Evolutionary conservation across 495 filamentous ascomycete species (phyloP), one percentile per base, ranked within the genome.

Genomic region (Trichoderma erinaceum): DNA sequence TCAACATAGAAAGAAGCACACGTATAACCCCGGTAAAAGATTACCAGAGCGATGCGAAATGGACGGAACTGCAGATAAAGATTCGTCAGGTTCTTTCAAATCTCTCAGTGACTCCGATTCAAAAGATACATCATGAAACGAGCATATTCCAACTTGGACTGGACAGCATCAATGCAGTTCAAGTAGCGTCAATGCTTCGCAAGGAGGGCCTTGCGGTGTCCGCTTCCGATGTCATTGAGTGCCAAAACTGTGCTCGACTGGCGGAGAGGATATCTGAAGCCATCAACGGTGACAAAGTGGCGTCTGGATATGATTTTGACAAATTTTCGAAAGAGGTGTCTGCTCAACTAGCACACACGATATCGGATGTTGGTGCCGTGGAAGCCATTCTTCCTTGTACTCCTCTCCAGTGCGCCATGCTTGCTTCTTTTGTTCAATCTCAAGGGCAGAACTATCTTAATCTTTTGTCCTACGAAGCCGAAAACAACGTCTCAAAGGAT

Each of bases 161-260:
- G 56, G 93, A 98, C 75, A 96, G 92, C 67, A 92, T 98, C 70
- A 90, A 86, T 46, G 90, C 92, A 0, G 92, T 96, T 67, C 89
- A 92, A 68, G 81, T 93, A 43, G 89, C 90, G 3, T 80, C 84
- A 21, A 73, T 83, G 61, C 83, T 93, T 23, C 86, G 87, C 35
- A 82, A 85, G 61, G 73, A 83, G 67, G 83, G 84, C 0, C 72
- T 86, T n/a, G 72, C 77, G 18, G 76, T 92, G 13, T 78, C 82
- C 5, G 86, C 88, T 0, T 82, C 84, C 32, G 90, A 95, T 71
- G 85, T 96, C 41, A 81, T 96, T 13, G 84, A 89, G 72, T 78
- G 84, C 66, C 81, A 81, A 1, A 88, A 80, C 0, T 84, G 84
- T 68, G 67, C 74, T 3, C 74, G 78, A n/a, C 75, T 88, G 63